Percentiles rank a stretch among this genome's conserved stretches.
phyloP scores from a whole-genome alignment of 2,329 filamentous ascomycete species.

The Epichloe typhina region DNA sequence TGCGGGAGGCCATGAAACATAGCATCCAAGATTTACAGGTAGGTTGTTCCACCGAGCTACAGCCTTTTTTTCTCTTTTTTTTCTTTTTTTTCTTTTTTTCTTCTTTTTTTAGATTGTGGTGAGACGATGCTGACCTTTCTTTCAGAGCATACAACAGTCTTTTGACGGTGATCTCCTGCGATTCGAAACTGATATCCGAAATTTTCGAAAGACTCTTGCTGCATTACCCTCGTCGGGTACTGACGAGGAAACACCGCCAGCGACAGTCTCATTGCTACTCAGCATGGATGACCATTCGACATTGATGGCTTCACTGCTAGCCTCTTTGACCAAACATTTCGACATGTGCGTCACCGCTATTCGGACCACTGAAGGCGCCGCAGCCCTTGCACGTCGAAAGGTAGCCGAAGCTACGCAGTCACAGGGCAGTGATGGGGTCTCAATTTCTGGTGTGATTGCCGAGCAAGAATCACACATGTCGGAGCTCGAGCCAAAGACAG shows the following conservation, averaged over 20 bases:
- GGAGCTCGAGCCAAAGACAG: conserved; percentile 55
- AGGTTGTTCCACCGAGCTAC: conserved; percentile 6
- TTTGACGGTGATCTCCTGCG: conserved; percentile 65
- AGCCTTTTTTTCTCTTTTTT: no score
- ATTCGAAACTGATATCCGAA: conserved; percentile 62
- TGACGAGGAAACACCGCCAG: conserved; percentile 23
- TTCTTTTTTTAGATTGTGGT: no score
- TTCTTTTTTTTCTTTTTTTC: no score
- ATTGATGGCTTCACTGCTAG: conserved; percentile 68
- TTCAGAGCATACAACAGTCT: conserved; percentile 47
- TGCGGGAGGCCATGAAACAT: conserved; percentile 53
- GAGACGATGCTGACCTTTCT: background rate
- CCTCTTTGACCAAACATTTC: conserved; percentile 75
- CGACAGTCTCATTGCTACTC: conserved; percentile 39
- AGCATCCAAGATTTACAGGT: conserved; percentile 61
- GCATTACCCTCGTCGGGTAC: conserved; percentile 23
- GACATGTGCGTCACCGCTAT: conserved; percentile 88
- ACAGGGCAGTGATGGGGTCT: conserved; percentile 35
- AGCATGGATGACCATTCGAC: conserved; percentile 62
- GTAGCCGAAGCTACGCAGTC: conserved; percentile 49
- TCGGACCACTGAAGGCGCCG: conserved; percentile 74
- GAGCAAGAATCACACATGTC: conserved; percentile 38
- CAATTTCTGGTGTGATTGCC: conserved; percentile 54
- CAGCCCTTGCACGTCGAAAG: conserved; percentile 52
- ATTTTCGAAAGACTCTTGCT: conserved; percentile 45